Percentiles rank a stretch among this genome's conserved stretches.
phyloP scores from a whole-genome alignment of 2,329 filamentous ascomycete genomes.

The Onygenales sp. region DNA sequence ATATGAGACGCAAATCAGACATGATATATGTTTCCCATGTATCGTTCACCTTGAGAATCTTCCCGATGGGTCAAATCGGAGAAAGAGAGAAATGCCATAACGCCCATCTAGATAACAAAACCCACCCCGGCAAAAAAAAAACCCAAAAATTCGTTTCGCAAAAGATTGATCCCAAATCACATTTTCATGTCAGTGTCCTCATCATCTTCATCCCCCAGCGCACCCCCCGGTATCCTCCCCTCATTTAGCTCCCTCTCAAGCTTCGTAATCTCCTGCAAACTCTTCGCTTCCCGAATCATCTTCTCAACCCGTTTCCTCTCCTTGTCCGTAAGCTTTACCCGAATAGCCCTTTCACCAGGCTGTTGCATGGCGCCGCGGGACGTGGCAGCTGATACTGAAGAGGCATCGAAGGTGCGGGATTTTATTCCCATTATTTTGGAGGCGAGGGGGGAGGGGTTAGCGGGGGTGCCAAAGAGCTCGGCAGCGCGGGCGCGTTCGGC shows the following conservation, averaged over 20 bases:
- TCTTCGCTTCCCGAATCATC: constrained; percentile 80
- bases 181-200: constrained; percentile 24
- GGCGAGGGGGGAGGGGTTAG: constrained; percentile 69
- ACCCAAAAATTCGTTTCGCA: constrained; percentile 1
- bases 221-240: constrained; percentile 68
- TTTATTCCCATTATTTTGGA: constrained; percentile 78
- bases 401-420: constrained; percentile 61
- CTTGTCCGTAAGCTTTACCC: constrained; percentile 75
- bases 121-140: not conserved
- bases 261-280: constrained; percentile 77
- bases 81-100: not conserved
- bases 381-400: constrained; percentile 22
- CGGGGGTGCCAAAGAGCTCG: constrained; percentile 69
- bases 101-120: no score
- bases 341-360: constrained; percentile 53
- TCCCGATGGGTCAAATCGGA: no score
- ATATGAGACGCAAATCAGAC: no score
- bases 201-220: constrained; percentile 23
- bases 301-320: constrained; percentile 81
- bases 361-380: constrained; percentile 35
- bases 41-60: no score
- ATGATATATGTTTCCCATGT: no score
- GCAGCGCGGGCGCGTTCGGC: constrained; percentile 66
- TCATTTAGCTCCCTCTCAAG: constrained; percentile 90
- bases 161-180: constrained; percentile 16